Conservation (phyloP, 495 filamentous ascomycete genomes). For the Chaetomium fimeti region DNA sequence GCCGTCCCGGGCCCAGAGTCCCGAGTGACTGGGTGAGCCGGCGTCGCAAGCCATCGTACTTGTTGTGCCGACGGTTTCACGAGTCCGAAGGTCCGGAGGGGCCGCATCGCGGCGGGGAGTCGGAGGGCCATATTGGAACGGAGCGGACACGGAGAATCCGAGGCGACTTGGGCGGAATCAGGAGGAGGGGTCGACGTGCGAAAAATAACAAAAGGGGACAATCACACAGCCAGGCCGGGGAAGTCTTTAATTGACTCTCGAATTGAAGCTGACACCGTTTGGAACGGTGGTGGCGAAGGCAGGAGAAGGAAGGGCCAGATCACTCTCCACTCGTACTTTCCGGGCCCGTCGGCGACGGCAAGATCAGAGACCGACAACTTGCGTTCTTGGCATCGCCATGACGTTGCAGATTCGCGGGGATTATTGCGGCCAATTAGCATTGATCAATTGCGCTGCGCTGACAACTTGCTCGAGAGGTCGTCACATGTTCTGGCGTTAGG, state of each 20-base stretch:
- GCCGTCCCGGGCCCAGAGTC: conserved; percentile 67
- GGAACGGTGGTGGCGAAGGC: conserved; percentile 13
- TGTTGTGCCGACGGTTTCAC: conserved; percentile 35
- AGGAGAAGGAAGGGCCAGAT: conserved; percentile 10
- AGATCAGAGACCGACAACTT: conserved; percentile 6
- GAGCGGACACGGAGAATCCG: conserved; percentile 1
- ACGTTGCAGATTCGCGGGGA: conserved; percentile 13
- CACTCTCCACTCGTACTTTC: conserved; percentile 1
- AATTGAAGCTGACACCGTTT: not conserved
- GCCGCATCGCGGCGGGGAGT: conserved; percentile 37
- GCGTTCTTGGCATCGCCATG: conserved; percentile 19
- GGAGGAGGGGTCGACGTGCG: not conserved
- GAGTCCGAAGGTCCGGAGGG: conserved; percentile 26
- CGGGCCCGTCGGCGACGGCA: conserved; percentile 11
- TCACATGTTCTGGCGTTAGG: conserved; percentile 30
- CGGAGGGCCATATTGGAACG: conserved; percentile 49
- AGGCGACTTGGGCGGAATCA: not conserved
- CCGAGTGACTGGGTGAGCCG: conserved; percentile 70
- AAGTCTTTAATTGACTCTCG: not conserved
- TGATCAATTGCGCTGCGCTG: conserved; percentile 3
- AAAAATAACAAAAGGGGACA: not conserved
- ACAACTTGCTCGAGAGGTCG: not conserved
- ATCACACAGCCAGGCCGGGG: not conserved
- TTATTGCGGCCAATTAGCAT: conserved; percentile 16
- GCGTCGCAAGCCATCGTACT: conserved; percentile 59